Base-by-base conservation (phyloP, 148 eudicot genomes). In the Pharnaceum exiguum region DNA sequence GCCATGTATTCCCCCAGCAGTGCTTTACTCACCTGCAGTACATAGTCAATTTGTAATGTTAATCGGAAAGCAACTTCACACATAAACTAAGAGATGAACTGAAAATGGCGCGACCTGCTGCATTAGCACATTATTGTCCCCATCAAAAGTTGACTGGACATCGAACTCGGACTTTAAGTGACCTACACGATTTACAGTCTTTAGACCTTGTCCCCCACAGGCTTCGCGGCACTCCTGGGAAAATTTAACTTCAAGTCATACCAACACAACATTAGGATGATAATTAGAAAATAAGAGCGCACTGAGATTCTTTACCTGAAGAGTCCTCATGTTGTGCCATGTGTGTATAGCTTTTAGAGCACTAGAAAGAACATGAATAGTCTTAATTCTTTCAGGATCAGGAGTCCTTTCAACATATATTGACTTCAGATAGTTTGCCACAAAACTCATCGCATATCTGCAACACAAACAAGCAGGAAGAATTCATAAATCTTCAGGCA, bases 401-500 rank as follows among this genome's bases (percentile, higher is more conserved):
- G 99, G 95, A 43, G 96, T 68, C 70, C 99, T 87, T 69, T 66
- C 77, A 60, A 89, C 85, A 52, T 77, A 93, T 21, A 89, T 35
- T 49, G 58, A 71, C 67, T 88, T 88, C 74, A 93, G 68, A 63
- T 93, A 78, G 77, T 88, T 89, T 47, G 71, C 95, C 54, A 96
- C 95, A 69, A 89, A 88, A 63, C 85, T 83, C 99, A 93, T 83
- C 16, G 95, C 91, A 73, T 93, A 93, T 64, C 99, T 93, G 99
- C 63, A 56, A 22, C 13, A 60, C 15, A 37, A 59, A 35, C 19
- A 47, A 16, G 46, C 2, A 26, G n/a, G n/a, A n/a, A n/a, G n/a
- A 67, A 50, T 5, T 16, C 57, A 47, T 16, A 13, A n/a, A n/a
- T n/a, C 22, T 5, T 13, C 12, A n/a, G 37, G 33, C 23, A 54